Evolutionary conservation across 352 stramenopile genomes (phyloP).

Genomic region (Globisporangium yorkense): DNA sequence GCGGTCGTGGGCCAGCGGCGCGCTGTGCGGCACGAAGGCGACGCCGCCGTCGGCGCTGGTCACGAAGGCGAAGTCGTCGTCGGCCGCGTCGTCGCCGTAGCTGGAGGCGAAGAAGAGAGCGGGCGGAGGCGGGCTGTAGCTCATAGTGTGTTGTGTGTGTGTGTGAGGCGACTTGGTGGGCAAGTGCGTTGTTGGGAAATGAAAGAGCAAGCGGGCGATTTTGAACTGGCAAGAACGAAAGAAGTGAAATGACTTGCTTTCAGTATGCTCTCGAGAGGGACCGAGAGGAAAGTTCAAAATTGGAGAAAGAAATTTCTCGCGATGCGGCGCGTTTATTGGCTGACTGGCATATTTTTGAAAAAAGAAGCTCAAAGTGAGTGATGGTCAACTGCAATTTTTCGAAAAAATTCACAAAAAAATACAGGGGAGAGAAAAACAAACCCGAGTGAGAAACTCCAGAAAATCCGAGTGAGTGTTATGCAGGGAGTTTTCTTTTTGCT

Average conservation of each 20-base stretch:
- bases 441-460: too few species aligned
- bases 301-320: constrained; percentile 28
- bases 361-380: too few species aligned
- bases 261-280: background rate
- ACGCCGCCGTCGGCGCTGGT: constrained; percentile 19
- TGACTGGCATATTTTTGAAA: too few species aligned
- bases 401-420: too few species aligned
- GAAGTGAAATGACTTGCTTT: background rate
- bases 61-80: constrained; percentile 19
- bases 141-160: constrained; percentile 11
- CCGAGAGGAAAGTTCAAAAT: background rate
- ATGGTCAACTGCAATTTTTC: too few species aligned
- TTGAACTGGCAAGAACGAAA: background rate
- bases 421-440: too few species aligned
- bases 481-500: too few species aligned
- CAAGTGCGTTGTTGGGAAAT: background rate
- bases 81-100: constrained; percentile 25
- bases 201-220: background rate
- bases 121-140: background rate
- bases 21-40: constrained; percentile 2
- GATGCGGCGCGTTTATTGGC: constrained; percentile 23
- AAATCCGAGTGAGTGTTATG: too few species aligned
- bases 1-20: background rate
- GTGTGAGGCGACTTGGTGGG: constrained; percentile 1
- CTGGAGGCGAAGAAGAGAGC: constrained; percentile 22